Evolutionary conservation across 192 early-diverging fungal species (phyloP), one percentile per base, ranked within the genome.

Genomic region (Entomortierella lignicola): DNA sequence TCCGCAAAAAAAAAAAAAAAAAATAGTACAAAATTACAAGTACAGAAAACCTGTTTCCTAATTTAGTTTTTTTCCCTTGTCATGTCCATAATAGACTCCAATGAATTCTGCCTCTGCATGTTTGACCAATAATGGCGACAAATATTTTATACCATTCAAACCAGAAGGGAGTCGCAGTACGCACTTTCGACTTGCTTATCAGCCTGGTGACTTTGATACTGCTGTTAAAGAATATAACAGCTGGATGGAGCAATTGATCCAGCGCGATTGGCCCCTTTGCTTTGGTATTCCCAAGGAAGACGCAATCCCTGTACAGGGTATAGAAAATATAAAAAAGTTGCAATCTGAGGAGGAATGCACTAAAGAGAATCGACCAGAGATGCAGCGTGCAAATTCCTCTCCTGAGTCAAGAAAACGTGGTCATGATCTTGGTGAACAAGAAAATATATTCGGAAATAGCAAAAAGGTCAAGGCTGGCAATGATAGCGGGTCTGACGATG

Each of bases 221-320:
- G 94, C 95, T 0, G 56, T 89, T 30, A 60, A 69, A 17, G 85
- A 86, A 26, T 97, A 97, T 74, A 80, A 89, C 13, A 73, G 81
- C 42, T 97, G 96, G 96, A 86, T 89, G 70, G 82, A 87, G 8
- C 81, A 87, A 21, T 72, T 97, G 57, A 73, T 91, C 18, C 80
- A 86, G 41, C 85, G 87, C 29, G 94, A 97, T 72, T 97, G 94
- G 94, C 95, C 93, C 0, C 82, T 89, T 25, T 94, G 97, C 42
- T 97, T 97, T 86, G 94, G 92, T 18, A 71, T 80, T 23, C 59
- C 68, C 21, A 91, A 85, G 66, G 60, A 72, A 71, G 42, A 30
- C 17, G 25, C 64, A 29, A 55, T 66, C 30, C 53, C 62, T 34
- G 26, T 63, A 32, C 8, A 6, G 20, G 18, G 53, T 27, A 27